Percentiles rank a stretch among this genome's conserved stretches.
These are phyloP conservation scores for Acanthamoeba healyi DNA, from an alignment of 208 protist species.

Conservation along the genomic window DNA sequence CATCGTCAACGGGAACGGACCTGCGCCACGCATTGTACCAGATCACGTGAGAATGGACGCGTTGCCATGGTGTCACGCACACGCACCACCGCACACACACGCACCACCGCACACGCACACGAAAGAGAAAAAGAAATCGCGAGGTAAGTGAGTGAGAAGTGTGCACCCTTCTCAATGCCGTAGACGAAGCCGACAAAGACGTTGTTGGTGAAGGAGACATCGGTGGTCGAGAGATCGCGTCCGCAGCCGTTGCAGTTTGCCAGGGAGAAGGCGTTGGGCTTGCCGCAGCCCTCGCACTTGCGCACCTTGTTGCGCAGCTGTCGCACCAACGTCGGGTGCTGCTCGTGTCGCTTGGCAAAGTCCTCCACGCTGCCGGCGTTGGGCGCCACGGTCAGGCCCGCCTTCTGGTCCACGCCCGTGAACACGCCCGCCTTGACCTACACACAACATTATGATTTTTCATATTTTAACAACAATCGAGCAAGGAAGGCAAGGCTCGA, in stretches of 20 bases:
- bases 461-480: no score
- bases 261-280: slow-evolving; percentile 89
- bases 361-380: slow-evolving; percentile 42
- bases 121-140: not conserved
- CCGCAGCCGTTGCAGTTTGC: slow-evolving; percentile 87
- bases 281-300: slow-evolving; percentile 87
- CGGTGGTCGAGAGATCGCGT: slow-evolving; percentile 72
- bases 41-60: no score
- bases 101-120: not conserved
- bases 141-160: not conserved
- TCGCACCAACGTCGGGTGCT: not conserved
- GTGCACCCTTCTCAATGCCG: slow-evolving; percentile 82
- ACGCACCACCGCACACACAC: not conserved
- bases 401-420: not conserved
- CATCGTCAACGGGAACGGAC: slow-evolving; percentile 82
- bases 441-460: no score
- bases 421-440: not conserved
- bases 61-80: no score
- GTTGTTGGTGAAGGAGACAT: slow-evolving; percentile 86
- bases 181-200: slow-evolving; percentile 89
- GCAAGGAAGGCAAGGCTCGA: not conserved
- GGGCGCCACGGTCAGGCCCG: not conserved
- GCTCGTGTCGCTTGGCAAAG: slow-evolving; percentile 44
- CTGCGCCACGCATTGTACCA: not conserved
- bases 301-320: slow-evolving; percentile 77